These are phyloP conservation scores for Heliocybe sulcata DNA, from an alignment of 1,284 basidiomycete species.

Conservation along the genomic window DNA sequence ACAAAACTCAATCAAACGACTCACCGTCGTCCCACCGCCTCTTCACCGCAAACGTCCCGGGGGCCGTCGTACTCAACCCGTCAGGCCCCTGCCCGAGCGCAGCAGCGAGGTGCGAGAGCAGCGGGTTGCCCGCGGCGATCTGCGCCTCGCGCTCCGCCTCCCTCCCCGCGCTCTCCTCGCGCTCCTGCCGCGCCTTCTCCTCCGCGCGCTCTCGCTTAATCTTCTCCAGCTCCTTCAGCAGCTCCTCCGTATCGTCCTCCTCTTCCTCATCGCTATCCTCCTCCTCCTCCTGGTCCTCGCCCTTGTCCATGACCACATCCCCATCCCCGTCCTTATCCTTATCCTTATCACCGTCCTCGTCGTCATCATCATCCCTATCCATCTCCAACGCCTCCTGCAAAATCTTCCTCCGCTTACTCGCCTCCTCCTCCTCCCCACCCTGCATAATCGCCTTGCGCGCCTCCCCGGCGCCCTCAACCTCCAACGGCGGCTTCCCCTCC, in stretches of 20 bases:
- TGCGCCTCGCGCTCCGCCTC: conserved; percentile 70
- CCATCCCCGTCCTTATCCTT: conserved; percentile 25
- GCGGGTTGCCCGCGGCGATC: conserved; percentile 80
- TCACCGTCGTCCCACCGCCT: conserved; percentile 90
- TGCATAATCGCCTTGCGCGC: conserved; percentile 20
- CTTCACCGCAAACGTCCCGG: conserved; percentile 86
- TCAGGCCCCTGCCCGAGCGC: conserved; percentile 68
- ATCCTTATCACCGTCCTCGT: conserved; percentile 44
- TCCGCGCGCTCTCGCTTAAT: conserved; percentile 92
- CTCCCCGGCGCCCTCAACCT: not conserved
- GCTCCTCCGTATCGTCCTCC: conserved; percentile 89
- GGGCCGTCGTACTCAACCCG: conserved; percentile 67
- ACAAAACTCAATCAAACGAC: conserved; percentile 13
- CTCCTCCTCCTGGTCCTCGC: conserved; percentile 30
- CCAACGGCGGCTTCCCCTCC: conserved; percentile 45
- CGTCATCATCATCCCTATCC: conserved; percentile 81
- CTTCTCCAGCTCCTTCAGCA: conserved; percentile 89
- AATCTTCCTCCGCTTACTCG: conserved; percentile 71
- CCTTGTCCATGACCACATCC: conserved; percentile 27
- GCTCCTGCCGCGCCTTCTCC: conserved; percentile 81
- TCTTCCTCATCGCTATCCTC: conserved; percentile 59
- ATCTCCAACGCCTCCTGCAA: conserved; percentile 78
- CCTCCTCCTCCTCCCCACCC: conserved; percentile 50
- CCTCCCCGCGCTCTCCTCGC: conserved; percentile 62
- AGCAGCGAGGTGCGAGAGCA: conserved; percentile 77